Conservation (phyloP, 148 eudicot species). For the Salicornia ramosissima region DNA sequence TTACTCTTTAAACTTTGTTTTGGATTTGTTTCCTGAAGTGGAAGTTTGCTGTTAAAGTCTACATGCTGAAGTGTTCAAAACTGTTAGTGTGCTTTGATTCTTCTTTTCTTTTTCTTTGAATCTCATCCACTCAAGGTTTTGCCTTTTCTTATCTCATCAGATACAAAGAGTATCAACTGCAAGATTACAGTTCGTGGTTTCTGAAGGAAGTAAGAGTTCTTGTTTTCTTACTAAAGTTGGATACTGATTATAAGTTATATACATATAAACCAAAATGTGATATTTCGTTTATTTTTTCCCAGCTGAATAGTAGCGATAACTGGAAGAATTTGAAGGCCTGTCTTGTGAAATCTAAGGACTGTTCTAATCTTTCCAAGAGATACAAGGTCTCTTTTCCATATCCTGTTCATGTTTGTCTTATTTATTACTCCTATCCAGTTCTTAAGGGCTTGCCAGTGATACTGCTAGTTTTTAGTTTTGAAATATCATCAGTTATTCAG, state of each 20-base stretch:
- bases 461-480: background rate
- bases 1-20: background rate
- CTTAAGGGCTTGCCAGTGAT: background rate
- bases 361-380: conserved; percentile 53
- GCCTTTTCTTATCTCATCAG: conserved; percentile 32
- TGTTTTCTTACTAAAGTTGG: background rate
- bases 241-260: background rate
- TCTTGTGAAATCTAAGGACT: conserved; percentile 76
- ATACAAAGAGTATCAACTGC: conserved; percentile 80
- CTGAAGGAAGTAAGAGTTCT: conserved; percentile 50
- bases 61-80: background rate
- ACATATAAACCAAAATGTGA: background rate
- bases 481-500: background rate
- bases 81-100: background rate
- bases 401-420: background rate
- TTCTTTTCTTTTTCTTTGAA: background rate
- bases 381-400: conserved; percentile 56
- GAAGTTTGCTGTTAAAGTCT: background rate
- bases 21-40: background rate
- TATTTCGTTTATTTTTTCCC: conserved; percentile 17
- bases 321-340: conserved; percentile 81
- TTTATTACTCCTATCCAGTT: background rate
- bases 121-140: background rate
- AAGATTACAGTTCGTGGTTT: conserved; percentile 81
- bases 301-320: conserved; percentile 73